These are phyloP conservation scores for Magnolia kwangsiensis DNA, from an alignment of 164 flowering plant genomes.

Conservation along the genomic window DNA sequence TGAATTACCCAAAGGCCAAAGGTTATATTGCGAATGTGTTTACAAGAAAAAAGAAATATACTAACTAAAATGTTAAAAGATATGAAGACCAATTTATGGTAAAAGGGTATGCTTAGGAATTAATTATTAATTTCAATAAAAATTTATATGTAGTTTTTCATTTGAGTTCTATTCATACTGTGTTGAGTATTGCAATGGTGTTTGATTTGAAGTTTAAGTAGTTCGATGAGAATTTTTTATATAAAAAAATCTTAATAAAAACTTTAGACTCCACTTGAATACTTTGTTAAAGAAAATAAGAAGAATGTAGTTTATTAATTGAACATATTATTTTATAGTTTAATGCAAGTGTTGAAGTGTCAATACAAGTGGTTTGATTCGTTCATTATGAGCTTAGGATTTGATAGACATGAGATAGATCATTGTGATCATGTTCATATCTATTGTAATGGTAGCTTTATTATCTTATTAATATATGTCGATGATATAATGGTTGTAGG, in stretches of 20 bases:
- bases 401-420: background rate
- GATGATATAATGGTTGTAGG: background rate
- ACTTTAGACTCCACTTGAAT: background rate
- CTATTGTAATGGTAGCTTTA: background rate
- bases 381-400: background rate
- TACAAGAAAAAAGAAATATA: background rate
- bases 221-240: background rate
- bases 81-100: background rate
- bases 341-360: background rate
- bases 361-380: background rate
- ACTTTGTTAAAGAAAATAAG: background rate
- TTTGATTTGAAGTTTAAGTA: background rate
- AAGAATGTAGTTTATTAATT: background rate
- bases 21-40: background rate
- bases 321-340: background rate
- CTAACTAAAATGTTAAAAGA: background rate
- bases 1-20: background rate
- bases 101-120: background rate
- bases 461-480: too few species aligned
- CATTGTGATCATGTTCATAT: background rate
- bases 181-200: background rate
- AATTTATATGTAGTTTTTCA: background rate
- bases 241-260: background rate
- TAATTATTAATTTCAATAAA: background rate
- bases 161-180: background rate